phyloP scores from a whole-genome alignment of 495 filamentous ascomycete genomes.

The Baudoinia panamericana region DNA sequence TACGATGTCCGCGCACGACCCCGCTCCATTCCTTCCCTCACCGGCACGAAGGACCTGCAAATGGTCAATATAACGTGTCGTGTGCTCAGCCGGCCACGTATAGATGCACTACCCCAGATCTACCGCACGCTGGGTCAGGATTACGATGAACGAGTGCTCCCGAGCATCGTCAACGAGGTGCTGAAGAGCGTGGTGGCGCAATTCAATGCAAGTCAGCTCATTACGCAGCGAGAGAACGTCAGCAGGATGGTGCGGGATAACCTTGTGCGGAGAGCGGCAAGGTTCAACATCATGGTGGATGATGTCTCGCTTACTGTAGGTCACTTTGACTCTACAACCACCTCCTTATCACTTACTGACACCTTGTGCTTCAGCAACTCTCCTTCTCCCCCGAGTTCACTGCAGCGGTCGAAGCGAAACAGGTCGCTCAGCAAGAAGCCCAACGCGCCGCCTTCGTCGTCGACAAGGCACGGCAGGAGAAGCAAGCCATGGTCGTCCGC shows the following conservation, averaged over 20 bases:
- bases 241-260: conserved; percentile 84
- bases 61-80: conserved; percentile 99
- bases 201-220: conserved; percentile 96
- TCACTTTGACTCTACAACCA: conserved; percentile 1
- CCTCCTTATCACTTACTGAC: conserved; percentile 15
- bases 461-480: conserved; percentile 97
- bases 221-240: conserved; percentile 96
- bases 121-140: conserved; percentile 91
- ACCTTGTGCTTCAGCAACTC: conserved; percentile 53
- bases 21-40: conserved; percentile 90
- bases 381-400: conserved; percentile 99
- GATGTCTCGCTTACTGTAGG: conserved; percentile 94
- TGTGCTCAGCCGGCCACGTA: conserved; percentile 83
- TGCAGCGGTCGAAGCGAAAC: conserved; percentile 95
- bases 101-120: conserved; percentile 84
- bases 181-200: conserved; percentile 97
- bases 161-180: conserved; percentile 97
- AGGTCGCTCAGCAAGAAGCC: conserved; percentile 96
- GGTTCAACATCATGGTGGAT: conserved; percentile 94
- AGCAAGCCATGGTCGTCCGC: conserved; percentile 96
- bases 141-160: conserved; percentile 93
- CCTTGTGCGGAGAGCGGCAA: conserved; percentile 73
- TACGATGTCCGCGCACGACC: conserved; percentile 98
- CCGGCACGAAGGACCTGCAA: conserved; percentile 96
- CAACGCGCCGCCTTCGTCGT: conserved; percentile 95